Base-by-base conservation (phyloP, 2,329 filamentous ascomycete genomes). In the Pyrenochaeta sp. region DNA sequence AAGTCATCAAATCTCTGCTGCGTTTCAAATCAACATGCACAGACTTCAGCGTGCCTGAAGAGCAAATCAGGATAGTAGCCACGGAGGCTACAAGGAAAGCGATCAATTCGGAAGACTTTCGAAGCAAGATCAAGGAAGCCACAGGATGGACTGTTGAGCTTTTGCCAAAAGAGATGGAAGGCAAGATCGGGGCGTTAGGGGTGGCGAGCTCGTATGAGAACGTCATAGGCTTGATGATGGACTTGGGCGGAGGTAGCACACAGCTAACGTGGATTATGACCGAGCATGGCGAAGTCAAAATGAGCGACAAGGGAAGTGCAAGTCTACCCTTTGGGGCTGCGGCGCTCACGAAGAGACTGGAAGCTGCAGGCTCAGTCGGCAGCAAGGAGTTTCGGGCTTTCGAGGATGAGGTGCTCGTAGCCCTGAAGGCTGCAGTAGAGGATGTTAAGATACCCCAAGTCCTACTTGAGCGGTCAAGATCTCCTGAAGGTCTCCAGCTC, bases 41-140 rank as follows among this genome's bases (percentile, higher is more conserved):
- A 49, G 84, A 88, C 52, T 91, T 91, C 68, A 81, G 82, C 15
- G 91, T 97, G 0, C 85, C 85, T 0, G 71, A 80, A 0, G 63
- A 75, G 30, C 87, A 92, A 59, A 85, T 94, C 54, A 84, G 85
- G 17, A 85, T 97, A 9, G 85, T 97, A 36, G 93, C 92, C 17
- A 97, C 93, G 0, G 93, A 97, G 75, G 93, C 93, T 3, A 95
- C 93, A 72, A 87, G 93, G 39, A 90, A 87, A 20, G 91, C 93
- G 5, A 75, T 84, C 52, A 97, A 97, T 68, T 87, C 88, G 0
- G 79, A 79, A 17, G 83, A 86, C 1, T 91, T 95, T 76, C 81
- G 90, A 1, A 72, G 78, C 0, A 81, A 83, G 29, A 93, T 97
- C 58, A 79, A 82, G 37, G 71, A 80, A 2, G 79, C 79, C 2